Evolutionary conservation across 495 filamentous ascomycete species (phyloP).

Genomic region (Glarea lozoyensis): DNA sequence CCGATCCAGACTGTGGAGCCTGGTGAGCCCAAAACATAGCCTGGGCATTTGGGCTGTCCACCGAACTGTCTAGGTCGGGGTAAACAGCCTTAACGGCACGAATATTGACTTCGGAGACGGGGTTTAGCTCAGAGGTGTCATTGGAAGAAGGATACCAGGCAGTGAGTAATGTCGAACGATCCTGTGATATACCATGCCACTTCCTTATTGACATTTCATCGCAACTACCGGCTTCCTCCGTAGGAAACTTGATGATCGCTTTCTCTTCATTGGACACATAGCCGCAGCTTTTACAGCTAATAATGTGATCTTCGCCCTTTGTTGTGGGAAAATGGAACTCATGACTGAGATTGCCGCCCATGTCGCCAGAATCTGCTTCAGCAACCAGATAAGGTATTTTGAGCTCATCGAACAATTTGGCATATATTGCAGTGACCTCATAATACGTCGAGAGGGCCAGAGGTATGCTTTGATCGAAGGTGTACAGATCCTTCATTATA

Average conservation of each 20-base stretch:
- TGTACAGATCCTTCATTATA: constrained; percentile 97
- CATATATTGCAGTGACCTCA: constrained; percentile 61
- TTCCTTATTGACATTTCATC: constrained; percentile 14
- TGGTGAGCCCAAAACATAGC: constrained; percentile 39
- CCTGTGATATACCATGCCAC: constrained; percentile 64
- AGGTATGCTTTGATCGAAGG: constrained; percentile 65
- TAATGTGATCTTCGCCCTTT: constrained; percentile 77
- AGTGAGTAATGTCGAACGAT: constrained; percentile 55
- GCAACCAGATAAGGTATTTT: constrained; percentile 78
- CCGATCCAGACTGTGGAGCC: background rate
- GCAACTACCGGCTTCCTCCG: constrained; percentile 4
- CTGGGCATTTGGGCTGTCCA: constrained; percentile 58
- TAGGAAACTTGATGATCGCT: constrained; percentile 34
- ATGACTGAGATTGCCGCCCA: constrained; percentile 87
- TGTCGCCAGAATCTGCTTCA: constrained; percentile 87
- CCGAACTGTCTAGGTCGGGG: constrained; percentile 62
- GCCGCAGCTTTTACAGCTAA: constrained; percentile 63
- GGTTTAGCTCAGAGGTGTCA: constrained; percentile 10
- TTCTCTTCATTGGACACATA: constrained; percentile 85
- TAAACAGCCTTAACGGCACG: constrained; percentile 61
- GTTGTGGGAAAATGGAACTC: constrained; percentile 82
- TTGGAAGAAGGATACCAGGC: constrained; percentile 48
- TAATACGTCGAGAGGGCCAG: constrained; percentile 70
- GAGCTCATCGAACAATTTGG: constrained; percentile 67
- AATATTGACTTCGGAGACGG: constrained; percentile 49